Base-by-base conservation (phyloP, 164 flowering plant species). In the Amborella trichopoda region DNA sequence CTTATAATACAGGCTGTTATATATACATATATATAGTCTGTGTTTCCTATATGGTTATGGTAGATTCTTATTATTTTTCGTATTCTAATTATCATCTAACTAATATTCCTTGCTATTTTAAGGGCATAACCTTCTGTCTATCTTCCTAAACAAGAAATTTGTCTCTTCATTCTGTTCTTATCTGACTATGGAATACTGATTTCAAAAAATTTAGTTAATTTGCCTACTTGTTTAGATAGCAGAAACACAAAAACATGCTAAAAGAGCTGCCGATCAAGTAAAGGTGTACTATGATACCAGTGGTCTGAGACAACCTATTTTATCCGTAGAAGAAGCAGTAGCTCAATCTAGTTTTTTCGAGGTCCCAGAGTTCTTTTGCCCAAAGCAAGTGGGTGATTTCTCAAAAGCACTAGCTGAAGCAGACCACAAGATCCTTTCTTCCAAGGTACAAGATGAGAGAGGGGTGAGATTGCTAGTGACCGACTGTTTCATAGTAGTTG, bases 251-350 rank as follows among this genome's bases (percentile, higher is more conserved):
- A 91, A 63, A 60, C 66, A 65, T 67, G 98, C 98, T 23, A 75
- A 83, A 66, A 51, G 63, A 69, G 98, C 89, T 40, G 91, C 94
- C 26, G 55, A 65, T 1, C n/a, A 41, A 41, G 93, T 80, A 4
- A 62, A 63, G 20, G 76, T 91, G 57, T 75, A 74, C 28, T 91
- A 91, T 62, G 85, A 71, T 47, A 42, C 58, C 26, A 83, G 70
- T 46, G 66, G 73, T 61, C 36, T 83, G 16, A 87, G 75, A 44
- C 69, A 75, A 4, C 91, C 95, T 5, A 83, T 90, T 49, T 66
- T 90, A 56, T 68, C 91, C 20, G 84, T 90, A 17, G 89, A 91
- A 70, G 85, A 86, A 46, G 98, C 96, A 46, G 95, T 80, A 53
- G 60, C 69, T 56, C 72, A 71, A 57, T 78, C 87, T 23, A 86